Base-by-base conservation (phyloP, 441 rosid genomes). In the Aquilaria agallochum region DNA sequence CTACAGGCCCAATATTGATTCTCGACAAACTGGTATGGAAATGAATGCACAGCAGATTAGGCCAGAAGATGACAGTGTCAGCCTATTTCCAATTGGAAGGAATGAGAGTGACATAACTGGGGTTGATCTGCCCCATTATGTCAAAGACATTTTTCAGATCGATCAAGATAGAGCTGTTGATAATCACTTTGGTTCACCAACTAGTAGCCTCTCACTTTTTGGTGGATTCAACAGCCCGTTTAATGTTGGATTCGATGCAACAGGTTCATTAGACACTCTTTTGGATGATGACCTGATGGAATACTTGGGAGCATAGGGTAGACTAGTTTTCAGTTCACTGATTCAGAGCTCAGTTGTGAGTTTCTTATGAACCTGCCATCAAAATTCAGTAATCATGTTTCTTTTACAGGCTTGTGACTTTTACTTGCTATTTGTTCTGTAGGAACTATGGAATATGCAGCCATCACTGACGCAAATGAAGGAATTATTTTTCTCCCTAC, bases 161-260 rank as follows among this genome's bases (percentile, higher is more conserved):
- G 96, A 78, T 53, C 92, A 82, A 68, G 90, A 83, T 6, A 74
- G 81, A 55, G 76, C 73, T 55, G 75, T 82, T 69, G 89, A 76
- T 60, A 77, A 66, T 77, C 74, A 68, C 59, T 80, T 86, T 59
- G 81, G 71, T 12, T 81, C 90, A 64, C 86, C 94, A 0, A 73
- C 83, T n/a, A 59, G 66, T 42, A 78, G 69, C 76, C 68, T 80
- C 65, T 5, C 85, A 32, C 70, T 80, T 56, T 82, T 63, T 44
- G 81, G 67, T 65, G 68, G 58, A 47, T 62, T 80, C 46, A 42
- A 62, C 53, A 78, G 81, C 65, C 81, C 84, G 11, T 68, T 67
- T 54, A 48, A 68, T 70, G 49, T 80, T 48, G 77, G 72, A 36
- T 47, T 73, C 52, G 70, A 65, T 47, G 68, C 60, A 60, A 53